A percentile compares a stretch with the other conserved stretches of the same genome.
phyloP scores from a whole-genome alignment of 139 green algal genomes.

The Auxenochlorella protothecoides region DNA sequence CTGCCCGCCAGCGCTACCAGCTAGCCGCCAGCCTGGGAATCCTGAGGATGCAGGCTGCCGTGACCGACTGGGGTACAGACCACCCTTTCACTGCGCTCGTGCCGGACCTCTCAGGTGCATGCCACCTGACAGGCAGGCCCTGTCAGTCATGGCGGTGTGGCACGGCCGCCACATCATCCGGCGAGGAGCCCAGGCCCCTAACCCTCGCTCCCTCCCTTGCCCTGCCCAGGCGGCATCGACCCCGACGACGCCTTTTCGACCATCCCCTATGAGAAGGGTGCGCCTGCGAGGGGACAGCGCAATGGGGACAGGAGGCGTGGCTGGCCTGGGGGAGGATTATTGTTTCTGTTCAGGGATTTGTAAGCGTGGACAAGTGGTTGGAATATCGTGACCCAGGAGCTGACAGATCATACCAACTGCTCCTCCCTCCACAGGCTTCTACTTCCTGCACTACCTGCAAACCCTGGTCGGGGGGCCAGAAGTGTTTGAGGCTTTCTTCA shows the following conservation, averaged over 20 bases:
- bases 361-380: too few species aligned
- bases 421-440: conserved; percentile 49
- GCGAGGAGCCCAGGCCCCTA: too few species aligned
- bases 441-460: conserved; percentile 77
- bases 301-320: too few species aligned
- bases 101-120: background rate
- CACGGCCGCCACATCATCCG: background rate
- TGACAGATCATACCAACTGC: too few species aligned
- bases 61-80: too few species aligned
- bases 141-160: background rate
- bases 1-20: too few species aligned
- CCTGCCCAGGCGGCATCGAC: conserved; percentile 51
- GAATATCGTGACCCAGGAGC: too few species aligned
- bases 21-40: too few species aligned
- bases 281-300: background rate
- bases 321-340: too few species aligned
- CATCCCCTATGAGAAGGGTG: conserved; percentile 40
- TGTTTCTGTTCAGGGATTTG: too few species aligned
- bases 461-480: conserved; percentile 48
- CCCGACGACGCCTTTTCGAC: conserved; percentile 81
- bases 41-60: too few species aligned
- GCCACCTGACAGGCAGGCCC: background rate
- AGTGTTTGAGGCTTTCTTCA: conserved; percentile 62
- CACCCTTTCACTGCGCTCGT: too few species aligned
- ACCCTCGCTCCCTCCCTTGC: background rate